A percentile compares a stretch with the other conserved stretches of the same genome.
Evolutionary conservation across 1,139 yeast genomes (phyloP).

Genomic region (Lodderomyces pseudojiufengensis): DNA sequence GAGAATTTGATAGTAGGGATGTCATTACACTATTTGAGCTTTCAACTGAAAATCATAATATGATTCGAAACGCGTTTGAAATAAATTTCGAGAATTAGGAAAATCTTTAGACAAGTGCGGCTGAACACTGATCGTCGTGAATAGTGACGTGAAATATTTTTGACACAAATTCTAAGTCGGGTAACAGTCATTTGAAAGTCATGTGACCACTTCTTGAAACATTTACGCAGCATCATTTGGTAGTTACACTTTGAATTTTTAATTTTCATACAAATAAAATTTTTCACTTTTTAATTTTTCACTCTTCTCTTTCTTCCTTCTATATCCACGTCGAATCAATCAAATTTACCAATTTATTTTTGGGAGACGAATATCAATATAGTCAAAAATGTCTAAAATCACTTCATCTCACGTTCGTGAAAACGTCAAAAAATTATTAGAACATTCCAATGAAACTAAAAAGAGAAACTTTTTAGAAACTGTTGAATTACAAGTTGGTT

Average conservation of each 20-base stretch:
- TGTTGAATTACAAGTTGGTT: constrained; percentile 99
- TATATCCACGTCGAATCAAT: constrained; percentile 53
- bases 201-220: not conserved
- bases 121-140: too few species aligned
- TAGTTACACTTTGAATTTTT: not conserved
- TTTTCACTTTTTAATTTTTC: constrained; percentile 4
- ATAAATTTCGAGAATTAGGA: too few species aligned
- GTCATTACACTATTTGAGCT: not conserved
- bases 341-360: constrained; percentile 41
- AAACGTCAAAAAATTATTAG: constrained; percentile 89
- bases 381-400: constrained; percentile 81
- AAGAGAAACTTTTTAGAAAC: constrained; percentile 99
- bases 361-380: constrained; percentile 63
- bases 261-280: constrained; percentile 1
- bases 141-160: too few species aligned
- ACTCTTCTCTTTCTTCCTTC: constrained; percentile 12
- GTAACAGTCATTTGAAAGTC: too few species aligned
- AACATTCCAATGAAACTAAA: constrained; percentile 91
- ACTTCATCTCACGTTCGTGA: constrained; percentile 93
- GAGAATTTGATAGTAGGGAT: not conserved
- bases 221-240: not conserved
- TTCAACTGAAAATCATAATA: not conserved
- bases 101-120: too few species aligned
- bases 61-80: too few species aligned
- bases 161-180: too few species aligned